Base-by-base conservation (phyloP, 257 asterid genomes). In the Jaltomata sinuosa region DNA sequence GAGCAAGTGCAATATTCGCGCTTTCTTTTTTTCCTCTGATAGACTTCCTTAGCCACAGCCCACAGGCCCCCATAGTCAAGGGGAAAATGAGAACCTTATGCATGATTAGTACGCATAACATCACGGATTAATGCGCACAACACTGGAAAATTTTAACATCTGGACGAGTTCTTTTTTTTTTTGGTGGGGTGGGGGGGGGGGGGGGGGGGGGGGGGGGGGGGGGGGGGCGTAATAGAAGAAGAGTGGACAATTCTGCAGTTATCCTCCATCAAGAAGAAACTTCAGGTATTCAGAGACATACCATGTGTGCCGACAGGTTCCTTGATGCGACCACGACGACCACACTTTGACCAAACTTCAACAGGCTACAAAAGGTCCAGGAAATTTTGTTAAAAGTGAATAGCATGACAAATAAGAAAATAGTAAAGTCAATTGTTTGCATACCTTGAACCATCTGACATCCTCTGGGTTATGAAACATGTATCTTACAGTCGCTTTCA, bases 301-400 rank as follows among this genome's bases (percentile, higher is more conserved):
- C 99, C 99, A 64, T 97, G 99, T 69, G 99, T 97, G 87, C 99
- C 99, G 36, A 95, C 95, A 11, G 99, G 98, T 90, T 97, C 99
- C 92, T 90, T 97, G 80, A 97, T 86, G 83, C 98, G 97, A 83
- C 99, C 98, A 49, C 98, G 98, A 16, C 96, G 96, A 40, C 99
- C 99, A 59, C 93, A 88, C 88, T 97, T 97, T 79, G 99, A 87
- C 97, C 93, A 92, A 65, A 97, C 91, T 89, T 97, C 99, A 80
- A 91, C 97, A 83, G 99, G 98, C 99, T 97, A 94, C 89, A 87
- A 87, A 68, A 68, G 62, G 65, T 36, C 25, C 64, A 77, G 72
- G 45, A 11, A 57, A 53, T 52, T n/a, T 74, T 61, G 52, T 25
- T 40, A 57, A 8, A 50, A 31, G n/a, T 18, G 15, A 49, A 29